phyloP scores from a whole-genome alignment of 73 alveolate species.

The Paramecium biaurelia region DNA sequence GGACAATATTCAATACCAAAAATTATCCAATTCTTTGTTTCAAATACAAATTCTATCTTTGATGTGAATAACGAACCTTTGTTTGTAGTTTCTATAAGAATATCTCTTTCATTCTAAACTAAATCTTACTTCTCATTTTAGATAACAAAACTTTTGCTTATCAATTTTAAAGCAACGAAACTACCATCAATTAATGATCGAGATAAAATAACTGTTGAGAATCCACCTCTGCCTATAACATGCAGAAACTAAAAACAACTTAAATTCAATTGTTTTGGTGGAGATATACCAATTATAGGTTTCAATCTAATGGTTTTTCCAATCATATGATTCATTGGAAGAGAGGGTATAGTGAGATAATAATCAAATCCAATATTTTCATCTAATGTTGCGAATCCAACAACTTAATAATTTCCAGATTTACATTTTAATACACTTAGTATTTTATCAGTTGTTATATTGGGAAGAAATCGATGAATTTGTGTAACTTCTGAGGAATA shows the following conservation, averaged over 20 bases:
- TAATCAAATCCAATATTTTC: constrained; percentile 50
- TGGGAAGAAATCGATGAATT: not conserved
- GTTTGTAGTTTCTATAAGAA: constrained; percentile 47
- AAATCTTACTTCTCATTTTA: constrained; percentile 58
- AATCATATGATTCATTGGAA: constrained; percentile 24
- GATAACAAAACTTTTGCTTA: constrained; percentile 51
- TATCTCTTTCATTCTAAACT: constrained; percentile 61
- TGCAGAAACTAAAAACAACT: constrained; percentile 74
- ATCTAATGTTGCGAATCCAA: constrained; percentile 8
- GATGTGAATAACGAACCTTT: constrained; percentile 56
- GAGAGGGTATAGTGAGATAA: constrained; percentile 30
- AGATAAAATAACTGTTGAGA: constrained; percentile 75
- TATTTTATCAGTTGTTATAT: not conserved
- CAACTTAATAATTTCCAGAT: not conserved
- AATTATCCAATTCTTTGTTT: constrained; percentile 63
- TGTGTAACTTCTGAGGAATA: not conserved
- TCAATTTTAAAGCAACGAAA: constrained; percentile 79
- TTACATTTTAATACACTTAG: not conserved
- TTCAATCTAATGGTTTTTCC: not conserved
- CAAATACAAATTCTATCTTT: constrained; percentile 63
- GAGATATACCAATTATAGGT: not conserved
- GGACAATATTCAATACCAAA: constrained; percentile 83
- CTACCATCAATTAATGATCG: constrained; percentile 74
- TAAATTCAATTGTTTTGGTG: constrained; percentile 20
- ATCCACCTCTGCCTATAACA: constrained; percentile 87